Percentiles rank a stretch among this genome's conserved stretches.
phyloP scores from a whole-genome alignment of 2,329 filamentous ascomycete species.

The Xylariaceae sp. region DNA sequence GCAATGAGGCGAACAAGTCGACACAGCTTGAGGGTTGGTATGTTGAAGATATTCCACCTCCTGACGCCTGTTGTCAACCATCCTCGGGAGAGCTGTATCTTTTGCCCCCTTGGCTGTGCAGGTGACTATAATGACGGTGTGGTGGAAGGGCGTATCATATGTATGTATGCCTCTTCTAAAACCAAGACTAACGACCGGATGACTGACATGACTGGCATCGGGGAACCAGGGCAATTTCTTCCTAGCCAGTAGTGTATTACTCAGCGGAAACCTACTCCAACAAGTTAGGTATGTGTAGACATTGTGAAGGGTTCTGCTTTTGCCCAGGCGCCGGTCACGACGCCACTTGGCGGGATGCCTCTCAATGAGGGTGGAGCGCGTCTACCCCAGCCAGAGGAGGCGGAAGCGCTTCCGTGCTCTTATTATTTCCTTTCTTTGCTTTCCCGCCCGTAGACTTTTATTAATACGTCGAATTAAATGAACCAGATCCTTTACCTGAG shows the following conservation, averaged over 20 bases:
- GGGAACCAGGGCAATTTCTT: constrained; percentile 20
- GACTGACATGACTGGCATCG: constrained; percentile 11
- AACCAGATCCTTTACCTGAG: background rate
- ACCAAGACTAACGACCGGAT: background rate
- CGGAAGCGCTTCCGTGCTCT: background rate
- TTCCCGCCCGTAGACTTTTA: background rate
- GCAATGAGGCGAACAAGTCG: too few relatives aligned
- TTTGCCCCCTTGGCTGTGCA: too few relatives aligned
- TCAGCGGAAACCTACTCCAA: background rate
- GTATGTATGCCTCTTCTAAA: constrained; percentile 5
- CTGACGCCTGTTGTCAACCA: too few relatives aligned
- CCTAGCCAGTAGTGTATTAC: constrained; percentile 10
- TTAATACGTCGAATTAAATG: background rate
- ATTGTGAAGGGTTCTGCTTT: constrained; percentile 10
- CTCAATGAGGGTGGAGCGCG: background rate
- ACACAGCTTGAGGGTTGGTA: too few relatives aligned
- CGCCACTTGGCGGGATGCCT: background rate
- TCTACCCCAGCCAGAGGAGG: background rate
- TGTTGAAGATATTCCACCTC: too few relatives aligned
- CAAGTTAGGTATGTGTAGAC: background rate
- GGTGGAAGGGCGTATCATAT: too few relatives aligned
- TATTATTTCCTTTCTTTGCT: background rate
- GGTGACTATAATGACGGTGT: too few relatives aligned
- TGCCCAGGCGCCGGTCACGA: background rate
- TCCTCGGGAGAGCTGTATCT: too few relatives aligned